Conservation (phyloP, 2,329 filamentous ascomycete species). For the Trichophyton verrucosum region DNA sequence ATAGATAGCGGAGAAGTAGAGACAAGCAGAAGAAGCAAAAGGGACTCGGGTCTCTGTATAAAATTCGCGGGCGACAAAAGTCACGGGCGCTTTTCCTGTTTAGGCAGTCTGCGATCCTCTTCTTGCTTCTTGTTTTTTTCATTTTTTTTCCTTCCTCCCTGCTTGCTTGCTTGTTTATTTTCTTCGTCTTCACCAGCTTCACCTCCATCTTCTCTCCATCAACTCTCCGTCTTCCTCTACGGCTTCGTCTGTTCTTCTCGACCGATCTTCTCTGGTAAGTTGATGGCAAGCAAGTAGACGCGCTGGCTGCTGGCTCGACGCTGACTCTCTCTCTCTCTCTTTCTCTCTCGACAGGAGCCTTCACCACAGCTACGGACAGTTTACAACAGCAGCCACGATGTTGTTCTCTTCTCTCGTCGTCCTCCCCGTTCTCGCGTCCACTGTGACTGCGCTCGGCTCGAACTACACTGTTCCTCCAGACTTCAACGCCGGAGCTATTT, state of each 20-base stretch:
- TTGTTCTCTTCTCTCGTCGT: conserved; percentile 36
- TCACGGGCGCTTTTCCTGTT: not conserved
- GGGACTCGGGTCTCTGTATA: not conserved
- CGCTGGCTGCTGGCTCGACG: not conserved
- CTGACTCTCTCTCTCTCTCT: not conserved
- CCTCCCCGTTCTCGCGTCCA: conserved; percentile 35
- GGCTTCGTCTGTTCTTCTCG: not conserved
- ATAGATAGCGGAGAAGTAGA: no score
- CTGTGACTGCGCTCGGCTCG: conserved; percentile 32
- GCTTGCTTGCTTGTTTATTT: not conserved
- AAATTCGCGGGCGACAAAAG: not conserved
- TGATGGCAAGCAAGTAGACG: not conserved
- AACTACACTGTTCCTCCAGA: conserved; percentile 23
- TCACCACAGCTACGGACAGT: not conserved
- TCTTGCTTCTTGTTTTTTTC: not conserved
- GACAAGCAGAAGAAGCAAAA: not conserved
- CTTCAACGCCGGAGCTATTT: conserved; percentile 34
- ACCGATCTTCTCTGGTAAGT: not conserved
- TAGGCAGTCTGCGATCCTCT: not conserved
- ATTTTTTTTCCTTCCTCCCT: conserved; percentile 3
- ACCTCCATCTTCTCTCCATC: not conserved
- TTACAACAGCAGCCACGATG: conserved; percentile 14
- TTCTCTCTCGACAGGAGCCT: not conserved
- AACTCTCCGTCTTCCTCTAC: not conserved
- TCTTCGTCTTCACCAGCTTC: not conserved